phyloP scores from a whole-genome alignment of 2,329 filamentous ascomycete species.

The Xylaria sp. region DNA sequence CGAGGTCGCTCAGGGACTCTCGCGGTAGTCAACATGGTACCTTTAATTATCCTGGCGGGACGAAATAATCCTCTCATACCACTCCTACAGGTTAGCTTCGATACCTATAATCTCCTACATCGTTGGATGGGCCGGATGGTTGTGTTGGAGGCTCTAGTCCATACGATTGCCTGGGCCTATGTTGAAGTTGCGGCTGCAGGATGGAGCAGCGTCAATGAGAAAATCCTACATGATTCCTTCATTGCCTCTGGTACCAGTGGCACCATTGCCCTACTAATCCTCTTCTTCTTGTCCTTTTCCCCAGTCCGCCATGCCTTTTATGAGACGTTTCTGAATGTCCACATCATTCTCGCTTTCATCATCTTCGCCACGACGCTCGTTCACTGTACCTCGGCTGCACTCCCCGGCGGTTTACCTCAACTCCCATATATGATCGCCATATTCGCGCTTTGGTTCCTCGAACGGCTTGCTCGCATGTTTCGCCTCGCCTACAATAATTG shows the following conservation, averaged over 20 bases:
- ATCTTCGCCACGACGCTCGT: conserved; percentile 78
- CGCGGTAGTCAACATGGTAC: conserved; percentile 89
- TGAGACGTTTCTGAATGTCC: conserved; percentile 90
- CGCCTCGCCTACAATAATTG: conserved; percentile 75
- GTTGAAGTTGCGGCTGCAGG: conserved; percentile 75
- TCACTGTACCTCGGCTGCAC: conserved; percentile 75
- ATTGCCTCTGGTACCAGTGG: conserved; percentile 72
- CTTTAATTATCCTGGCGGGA: conserved; percentile 86
- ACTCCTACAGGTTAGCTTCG: conserved; percentile 87
- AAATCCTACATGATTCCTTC: conserved; percentile 69
- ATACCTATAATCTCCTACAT: conserved; percentile 93
- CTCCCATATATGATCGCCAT: conserved; percentile 79
- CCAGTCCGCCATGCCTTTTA: conserved; percentile 94
- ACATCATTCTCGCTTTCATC: conserved; percentile 79
- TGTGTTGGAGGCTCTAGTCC: conserved; percentile 74
- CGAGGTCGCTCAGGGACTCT: conserved; percentile 87
- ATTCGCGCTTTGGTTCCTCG: conserved; percentile 79
- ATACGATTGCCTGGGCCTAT: conserved; percentile 78
- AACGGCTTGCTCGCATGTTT: conserved; percentile 72
- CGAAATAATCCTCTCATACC: conserved; percentile 93
- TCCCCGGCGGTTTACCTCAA: conserved; percentile 75
- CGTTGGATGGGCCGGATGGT: conserved; percentile 83
- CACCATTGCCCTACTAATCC: conserved; percentile 68
- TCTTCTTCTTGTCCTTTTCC: conserved; percentile 77
- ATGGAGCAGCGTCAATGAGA: conserved; percentile 65